Evolutionary conservation across 345 rosid genomes (phyloP).

Genomic region (Citrus glauca): DNA sequence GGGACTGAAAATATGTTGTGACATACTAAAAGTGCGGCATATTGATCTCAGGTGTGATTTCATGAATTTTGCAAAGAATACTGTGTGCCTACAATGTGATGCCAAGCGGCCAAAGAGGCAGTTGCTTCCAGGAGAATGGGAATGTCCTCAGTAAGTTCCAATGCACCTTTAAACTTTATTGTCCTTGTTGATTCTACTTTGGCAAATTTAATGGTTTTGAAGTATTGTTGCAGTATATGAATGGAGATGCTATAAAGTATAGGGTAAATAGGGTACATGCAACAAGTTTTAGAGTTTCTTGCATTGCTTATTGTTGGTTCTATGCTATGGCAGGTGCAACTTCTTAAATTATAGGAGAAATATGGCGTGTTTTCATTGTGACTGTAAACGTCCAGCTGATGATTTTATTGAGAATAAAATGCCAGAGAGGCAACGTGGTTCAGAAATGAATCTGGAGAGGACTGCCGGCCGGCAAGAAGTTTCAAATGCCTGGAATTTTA

Average conservation of each 20-base stretch:
- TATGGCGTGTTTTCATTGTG: slow-evolving; percentile 91
- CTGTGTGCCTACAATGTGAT: slow-evolving; percentile 91
- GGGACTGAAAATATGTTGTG: not conserved
- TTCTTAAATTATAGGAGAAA: slow-evolving; percentile 96
- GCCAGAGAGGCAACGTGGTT: slow-evolving; percentile 47
- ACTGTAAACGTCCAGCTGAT: slow-evolving; percentile 93
- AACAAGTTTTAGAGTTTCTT: not conserved
- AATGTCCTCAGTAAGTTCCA: slow-evolving; percentile 89
- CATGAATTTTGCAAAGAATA: slow-evolving; percentile 96
- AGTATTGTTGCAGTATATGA: not conserved
- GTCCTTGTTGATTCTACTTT: not conserved
- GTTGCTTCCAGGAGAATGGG: slow-evolving; percentile 99
- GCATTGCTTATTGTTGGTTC: slow-evolving; percentile 17
- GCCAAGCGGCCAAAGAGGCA: slow-evolving; percentile 96
- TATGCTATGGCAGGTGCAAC: slow-evolving; percentile 71
- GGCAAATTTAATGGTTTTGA: not conserved
- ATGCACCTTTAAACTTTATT: not conserved
- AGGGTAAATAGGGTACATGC: not conserved
- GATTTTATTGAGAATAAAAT: slow-evolving; percentile 52
- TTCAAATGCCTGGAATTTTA: slow-evolving; percentile 93
- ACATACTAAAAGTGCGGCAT: slow-evolving; percentile 11
- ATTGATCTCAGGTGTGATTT: slow-evolving; percentile 74
- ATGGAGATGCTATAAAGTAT: not conserved
- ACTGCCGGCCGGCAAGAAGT: slow-evolving; percentile 48
- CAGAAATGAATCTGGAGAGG: slow-evolving; percentile 41